Conservation (phyloP, 495 filamentous ascomycete genomes). For the Aspergillus diversus region DNA sequence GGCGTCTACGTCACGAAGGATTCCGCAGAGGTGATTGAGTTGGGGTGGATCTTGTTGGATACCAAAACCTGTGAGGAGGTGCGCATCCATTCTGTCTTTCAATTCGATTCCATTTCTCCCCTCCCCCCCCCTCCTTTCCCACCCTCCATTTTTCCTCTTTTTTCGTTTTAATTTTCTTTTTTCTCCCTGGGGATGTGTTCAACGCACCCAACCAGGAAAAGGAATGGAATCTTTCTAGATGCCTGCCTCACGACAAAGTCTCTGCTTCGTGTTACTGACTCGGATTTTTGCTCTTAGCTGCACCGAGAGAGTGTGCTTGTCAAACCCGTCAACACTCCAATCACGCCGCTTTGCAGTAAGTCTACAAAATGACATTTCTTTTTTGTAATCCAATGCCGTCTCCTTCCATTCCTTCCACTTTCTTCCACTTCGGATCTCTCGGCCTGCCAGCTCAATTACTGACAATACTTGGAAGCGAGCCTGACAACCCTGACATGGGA, state of each 20-base stretch:
- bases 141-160: too few relatives aligned
- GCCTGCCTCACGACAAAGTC: slow-evolving; percentile 13
- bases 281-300: slow-evolving; percentile 57
- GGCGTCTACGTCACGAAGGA: slow-evolving; percentile 99
- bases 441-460: slow-evolving; percentile 34
- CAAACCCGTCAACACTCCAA: slow-evolving; percentile 97
- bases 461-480: slow-evolving; percentile 67
- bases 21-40: slow-evolving; percentile 97
- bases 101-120: slow-evolving; percentile 18
- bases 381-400: slow-evolving; percentile 11
- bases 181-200: slow-evolving; percentile 15
- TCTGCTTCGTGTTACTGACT: slow-evolving; percentile 22
- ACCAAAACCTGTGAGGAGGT: slow-evolving; percentile 92
- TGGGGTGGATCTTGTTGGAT: slow-evolving; percentile 96
- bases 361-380: slow-evolving; percentile 28
- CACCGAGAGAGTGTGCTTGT: slow-evolving; percentile 95
- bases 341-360: slow-evolving; percentile 98
- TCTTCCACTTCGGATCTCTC: slow-evolving; percentile 22
- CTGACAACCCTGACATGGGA: slow-evolving; percentile 98
- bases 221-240: background rate
- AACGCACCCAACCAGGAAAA: slow-evolving; percentile 19
- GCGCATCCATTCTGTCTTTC: slow-evolving; percentile 30
- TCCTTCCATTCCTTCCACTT: slow-evolving; percentile 11
- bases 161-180: slow-evolving; percentile 3
- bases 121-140: slow-evolving; percentile 26